phyloP scores from a whole-genome alignment of 2,329 filamentous ascomycete genomes.

The Neopestalotiopsis sp. region DNA sequence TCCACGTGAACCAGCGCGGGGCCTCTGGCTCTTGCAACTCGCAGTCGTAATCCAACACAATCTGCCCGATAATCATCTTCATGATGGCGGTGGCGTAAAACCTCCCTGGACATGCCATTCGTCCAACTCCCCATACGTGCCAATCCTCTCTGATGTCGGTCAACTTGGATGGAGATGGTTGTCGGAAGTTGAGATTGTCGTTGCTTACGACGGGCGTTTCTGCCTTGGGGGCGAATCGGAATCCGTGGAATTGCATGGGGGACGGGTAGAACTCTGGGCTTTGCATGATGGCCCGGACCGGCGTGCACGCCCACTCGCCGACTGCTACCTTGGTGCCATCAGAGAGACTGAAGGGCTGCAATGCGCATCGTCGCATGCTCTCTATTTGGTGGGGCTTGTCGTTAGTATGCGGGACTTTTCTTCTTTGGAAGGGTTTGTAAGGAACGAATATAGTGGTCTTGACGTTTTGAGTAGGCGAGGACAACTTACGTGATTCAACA shows the following conservation, averaged over 20 bases:
- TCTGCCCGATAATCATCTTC: constrained; percentile 24
- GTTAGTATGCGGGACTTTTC: neutral
- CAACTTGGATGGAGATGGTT: neutral
- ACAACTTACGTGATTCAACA: neutral
- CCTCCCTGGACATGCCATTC: constrained; percentile 17
- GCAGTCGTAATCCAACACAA: constrained; percentile 24
- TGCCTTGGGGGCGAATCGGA: constrained; percentile 3
- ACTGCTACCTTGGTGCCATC: neutral
- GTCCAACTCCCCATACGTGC: constrained; percentile 11
- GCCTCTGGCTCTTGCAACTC: constrained; percentile 16
- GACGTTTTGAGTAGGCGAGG: neutral
- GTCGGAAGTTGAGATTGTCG: neutral
- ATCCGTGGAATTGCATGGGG: constrained; percentile 4
- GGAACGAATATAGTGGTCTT: neutral
- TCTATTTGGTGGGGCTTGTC: neutral
- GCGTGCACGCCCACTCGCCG: constrained; percentile 8
- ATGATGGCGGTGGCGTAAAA: constrained; percentile 24
- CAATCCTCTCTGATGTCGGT: neutral
- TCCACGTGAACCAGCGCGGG: constrained; percentile 20
- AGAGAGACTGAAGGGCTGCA: neutral
- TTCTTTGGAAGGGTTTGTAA: neutral
- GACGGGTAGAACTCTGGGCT: neutral
- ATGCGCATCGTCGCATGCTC: neutral
- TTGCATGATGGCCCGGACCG: constrained; percentile 9
- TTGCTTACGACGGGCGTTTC: neutral